Evolutionary conservation across 148 eudicot genomes (phyloP), one percentile per base, ranked within the genome.

Genomic region (Fagopyrum esculentum): DNA sequence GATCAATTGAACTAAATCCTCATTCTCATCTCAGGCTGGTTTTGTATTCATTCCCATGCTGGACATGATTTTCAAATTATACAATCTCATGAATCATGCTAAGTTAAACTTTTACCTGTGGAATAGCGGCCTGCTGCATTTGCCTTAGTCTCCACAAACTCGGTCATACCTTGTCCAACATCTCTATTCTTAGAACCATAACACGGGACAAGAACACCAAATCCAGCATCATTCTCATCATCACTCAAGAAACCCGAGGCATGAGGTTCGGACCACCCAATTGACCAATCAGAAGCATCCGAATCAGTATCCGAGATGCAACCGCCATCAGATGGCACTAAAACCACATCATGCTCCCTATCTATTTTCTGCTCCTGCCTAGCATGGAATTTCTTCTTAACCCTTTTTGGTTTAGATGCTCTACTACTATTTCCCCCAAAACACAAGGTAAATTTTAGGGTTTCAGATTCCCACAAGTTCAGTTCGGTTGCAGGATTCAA

Each of bases 261-360:
- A 75, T 90, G 97, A 1, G 96, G 96, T 78, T 94, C 98, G 74
- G 89, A 75, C 98, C 98, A 94, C 80, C 97, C 98, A 44, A 94
- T 87, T 2, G 98, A 91, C 97, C 98, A 94, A 84, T 94, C 98
- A 13, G 98, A 91, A 75, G 90, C 97, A 75, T 89, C 97, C 59
- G 98, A 91, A 78, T 91, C 97, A 0, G 98, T 91, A 66, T 86
- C 98, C 2, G 98, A 93, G 47, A 93, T 81, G 72, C 91, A 73
- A 71, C 89, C 88, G 71, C 98, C 98, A 81, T 94, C 93, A 16
- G 88, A 86, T 81, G 97, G 97, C 43, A 94, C 98, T 73, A 94
- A 70, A 9, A 94, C 96, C 12, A 82, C 82, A 82, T 94, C 98
- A 83, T 83, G 86, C 79, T 93, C 97, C 69, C 80, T 91, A 76